Base-by-base conservation (phyloP, 192 early-diverging fungal genomes). In the Backusella parvicylindrica region DNA sequence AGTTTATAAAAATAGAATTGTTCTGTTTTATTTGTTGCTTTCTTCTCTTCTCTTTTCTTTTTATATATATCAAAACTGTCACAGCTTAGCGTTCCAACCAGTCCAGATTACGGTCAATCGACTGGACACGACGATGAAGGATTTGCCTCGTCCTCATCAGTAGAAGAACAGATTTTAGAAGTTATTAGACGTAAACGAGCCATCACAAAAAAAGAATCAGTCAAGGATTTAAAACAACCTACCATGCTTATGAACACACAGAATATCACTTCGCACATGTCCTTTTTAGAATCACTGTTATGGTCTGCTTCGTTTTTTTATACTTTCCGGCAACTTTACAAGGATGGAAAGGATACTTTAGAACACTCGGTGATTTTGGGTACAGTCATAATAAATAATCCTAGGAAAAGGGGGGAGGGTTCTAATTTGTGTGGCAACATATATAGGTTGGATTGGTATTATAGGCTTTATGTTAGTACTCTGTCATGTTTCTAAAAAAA, bases 71-170 rank as follows among this genome's bases (percentile, higher is more conserved):
- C 53, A 28, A 60, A 60, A 60, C 53, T 60, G 53, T 60, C 53
- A 60, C 53, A 60, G 26, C 21, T 60, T 23, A 60, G 9, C 53
- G 26, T 60, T 60, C 53, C 53, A 60, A 60, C 21, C 26, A 60
- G 53, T 60, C 53, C 53, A 60, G 53, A 60, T 60, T 60, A 28
- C 43, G 23, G 31, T 67, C 30, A 36, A 47, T 41, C 38, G 40
- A 41, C 68, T 28, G 28, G 68, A 70, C 37, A 26, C 68, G 53
- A 60, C 28, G 78, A 79, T 50, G 74, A 75, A 64, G 80, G 80
- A 2, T 82, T 82, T 78, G 80, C 80, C 0, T 82, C 80, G 16
- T 60, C 80, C 6, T 75, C 75, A 21, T 81, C 79, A 11, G 41
- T 78, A 21, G 80, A 81, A 33, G 73, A 78, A 30, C 73, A 74